Evolutionary conservation across 2,329 filamentous ascomycete genomes (phyloP).

Genomic region (Lachnellula hyalina): DNA sequence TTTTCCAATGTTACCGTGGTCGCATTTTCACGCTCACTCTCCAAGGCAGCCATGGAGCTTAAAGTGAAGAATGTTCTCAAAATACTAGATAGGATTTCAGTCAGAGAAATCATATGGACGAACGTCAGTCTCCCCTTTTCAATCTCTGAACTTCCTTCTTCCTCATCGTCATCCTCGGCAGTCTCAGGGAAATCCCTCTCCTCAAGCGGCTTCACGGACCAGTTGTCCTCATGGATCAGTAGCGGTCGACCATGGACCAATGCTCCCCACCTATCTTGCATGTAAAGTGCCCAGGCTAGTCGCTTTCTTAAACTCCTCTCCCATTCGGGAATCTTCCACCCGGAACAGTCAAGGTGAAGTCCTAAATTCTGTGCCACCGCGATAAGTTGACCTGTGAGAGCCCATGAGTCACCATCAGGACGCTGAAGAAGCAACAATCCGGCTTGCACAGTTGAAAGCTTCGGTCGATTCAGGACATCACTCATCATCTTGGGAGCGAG

Average conservation of each 20-base stretch:
- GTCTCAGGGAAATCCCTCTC: conserved; percentile 40
- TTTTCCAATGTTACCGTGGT: conserved; percentile 37
- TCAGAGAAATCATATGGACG: conserved; percentile 45
- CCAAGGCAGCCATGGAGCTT: conserved; percentile 19
- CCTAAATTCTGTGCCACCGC: conserved; percentile 51
- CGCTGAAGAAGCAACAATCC: conserved; percentile 47
- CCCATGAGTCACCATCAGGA: conserved; percentile 28
- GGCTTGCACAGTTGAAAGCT: conserved; percentile 50
- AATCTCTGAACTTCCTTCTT: conserved; percentile 37
- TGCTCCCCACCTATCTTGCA: conserved; percentile 61
- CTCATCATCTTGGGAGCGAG: conserved; percentile 40
- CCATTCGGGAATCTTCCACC: conserved; percentile 59
- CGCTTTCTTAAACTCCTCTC: conserved; percentile 56
- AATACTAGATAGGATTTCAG: conserved; percentile 47
- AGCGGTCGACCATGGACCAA: conserved; percentile 54
- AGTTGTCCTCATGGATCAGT: conserved; percentile 48
- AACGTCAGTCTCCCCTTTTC: conserved; percentile 44
- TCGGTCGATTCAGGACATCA: conserved; percentile 45
- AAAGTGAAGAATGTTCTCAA: conserved; percentile 43
- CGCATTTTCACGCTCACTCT: conserved; percentile 20
- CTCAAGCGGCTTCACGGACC: conserved; percentile 45
- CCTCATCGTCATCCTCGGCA: conserved; percentile 23
- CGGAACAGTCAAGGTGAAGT: conserved; percentile 54
- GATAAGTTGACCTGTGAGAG: conserved; percentile 43
- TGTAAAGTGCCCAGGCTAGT: conserved; percentile 60